Evolutionary conservation across 805 yeast species (phyloP).

Genomic region (Kuraishia hungarica): DNA sequence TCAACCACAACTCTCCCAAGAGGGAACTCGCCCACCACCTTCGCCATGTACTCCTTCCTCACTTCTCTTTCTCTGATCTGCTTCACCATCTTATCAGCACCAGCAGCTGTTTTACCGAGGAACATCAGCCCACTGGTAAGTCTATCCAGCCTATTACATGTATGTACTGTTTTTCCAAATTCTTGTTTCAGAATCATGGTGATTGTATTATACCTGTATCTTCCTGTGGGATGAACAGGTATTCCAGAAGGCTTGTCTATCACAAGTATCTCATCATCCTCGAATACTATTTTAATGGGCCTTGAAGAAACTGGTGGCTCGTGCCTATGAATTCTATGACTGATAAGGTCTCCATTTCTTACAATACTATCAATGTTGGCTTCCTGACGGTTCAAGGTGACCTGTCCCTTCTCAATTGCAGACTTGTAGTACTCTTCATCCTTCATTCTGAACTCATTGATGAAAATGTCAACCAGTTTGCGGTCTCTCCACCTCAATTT

Average conservation of each 20-base stretch:
- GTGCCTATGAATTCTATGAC: slow-evolving; percentile 77
- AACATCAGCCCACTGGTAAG: slow-evolving; percentile 93
- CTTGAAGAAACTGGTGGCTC: slow-evolving; percentile 74
- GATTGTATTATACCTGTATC: slow-evolving; percentile 66
- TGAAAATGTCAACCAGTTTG: slow-evolving; percentile 72
- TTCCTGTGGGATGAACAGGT: slow-evolving; percentile 94
- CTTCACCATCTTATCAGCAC: slow-evolving; percentile 68
- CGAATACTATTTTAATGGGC: slow-evolving; percentile 58
- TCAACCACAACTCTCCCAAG: slow-evolving; percentile 45
- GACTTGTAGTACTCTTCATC: slow-evolving; percentile 56
- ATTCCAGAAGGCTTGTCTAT: slow-evolving; percentile 93
- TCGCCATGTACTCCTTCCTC: slow-evolving; percentile 75
- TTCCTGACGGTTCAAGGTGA: slow-evolving; percentile 56
- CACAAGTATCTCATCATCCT: slow-evolving; percentile 69
- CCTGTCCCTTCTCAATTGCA: slow-evolving; percentile 55
- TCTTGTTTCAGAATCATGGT: slow-evolving; percentile 74
- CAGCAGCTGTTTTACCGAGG: slow-evolving; percentile 71
- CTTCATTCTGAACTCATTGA: slow-evolving; percentile 77
- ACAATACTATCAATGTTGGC: slow-evolving; percentile 61
- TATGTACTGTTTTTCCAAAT: slow-evolving; percentile 55
- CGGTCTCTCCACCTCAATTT: slow-evolving; percentile 87
- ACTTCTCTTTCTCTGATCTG: slow-evolving; percentile 71
- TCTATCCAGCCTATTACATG: slow-evolving; percentile 85
- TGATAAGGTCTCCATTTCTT: slow-evolving; percentile 74
- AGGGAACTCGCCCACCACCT: slow-evolving; percentile 86